phyloP scores from a whole-genome alignment of 352 stramenopile species.

The Bremia lactucae region DNA sequence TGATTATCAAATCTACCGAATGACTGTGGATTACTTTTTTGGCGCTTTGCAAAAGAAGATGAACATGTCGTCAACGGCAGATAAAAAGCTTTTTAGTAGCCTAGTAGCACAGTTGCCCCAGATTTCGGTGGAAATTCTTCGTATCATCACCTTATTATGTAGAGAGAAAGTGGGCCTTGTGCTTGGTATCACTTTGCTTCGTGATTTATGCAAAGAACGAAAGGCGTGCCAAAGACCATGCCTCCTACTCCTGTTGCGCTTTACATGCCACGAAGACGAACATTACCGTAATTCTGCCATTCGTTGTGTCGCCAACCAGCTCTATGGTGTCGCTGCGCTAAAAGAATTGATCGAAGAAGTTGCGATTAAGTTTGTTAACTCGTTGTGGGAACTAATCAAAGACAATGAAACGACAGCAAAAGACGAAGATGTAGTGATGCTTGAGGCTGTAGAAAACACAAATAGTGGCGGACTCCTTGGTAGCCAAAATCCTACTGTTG shows the following conservation, averaged over 20 bases:
- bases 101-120: slow-evolving; percentile 46
- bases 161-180: slow-evolving; percentile 45
- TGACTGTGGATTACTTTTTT: slow-evolving; percentile 45
- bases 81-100: slow-evolving; percentile 60
- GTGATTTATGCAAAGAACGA: slow-evolving; percentile 60
- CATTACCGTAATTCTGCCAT: slow-evolving; percentile 59
- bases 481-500: slow-evolving; percentile 1
- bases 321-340: slow-evolving; percentile 45
- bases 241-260: slow-evolving; percentile 57
- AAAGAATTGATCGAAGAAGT: slow-evolving; percentile 54
- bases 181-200: slow-evolving; percentile 60
- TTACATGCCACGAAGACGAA: slow-evolving; percentile 54
- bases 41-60: slow-evolving; percentile 27
- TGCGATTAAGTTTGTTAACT: slow-evolving; percentile 46
- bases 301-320: slow-evolving; percentile 67
- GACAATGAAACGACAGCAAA: not conserved
- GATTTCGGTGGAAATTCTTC: slow-evolving; percentile 49
- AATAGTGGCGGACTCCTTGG: slow-evolving; percentile 1
- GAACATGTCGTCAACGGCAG: slow-evolving; percentile 43
- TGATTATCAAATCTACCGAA: slow-evolving; percentile 30
- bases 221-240: slow-evolving; percentile 38
- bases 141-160: slow-evolving; percentile 37
- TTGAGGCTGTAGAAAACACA: slow-evolving; percentile 3
- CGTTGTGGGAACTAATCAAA: slow-evolving; percentile 23
- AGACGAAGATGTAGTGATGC: slow-evolving; percentile 23